Base-by-base conservation (phyloP, 2,329 filamentous ascomycete genomes). In the Penicillium carneum region DNA sequence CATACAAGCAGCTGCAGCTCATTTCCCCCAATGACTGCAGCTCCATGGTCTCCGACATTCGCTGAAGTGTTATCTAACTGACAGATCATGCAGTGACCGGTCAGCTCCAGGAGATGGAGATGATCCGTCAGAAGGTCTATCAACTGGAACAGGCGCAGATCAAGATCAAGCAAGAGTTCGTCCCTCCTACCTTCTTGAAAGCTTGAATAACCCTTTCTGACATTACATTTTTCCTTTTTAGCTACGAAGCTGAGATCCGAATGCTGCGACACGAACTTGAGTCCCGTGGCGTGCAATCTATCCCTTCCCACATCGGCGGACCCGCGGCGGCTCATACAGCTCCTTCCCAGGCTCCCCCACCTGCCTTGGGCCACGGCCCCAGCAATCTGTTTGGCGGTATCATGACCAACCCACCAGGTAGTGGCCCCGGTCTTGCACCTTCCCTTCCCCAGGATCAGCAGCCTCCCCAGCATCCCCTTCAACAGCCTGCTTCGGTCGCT, bases 311-410 rank as follows among this genome's bases (percentile, higher is more conserved):
- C 63, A 87, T 92, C 64, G 90, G 57, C 36, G 57, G 57, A 43
- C 57, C 88, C 16, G 88, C 88, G 42, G 86, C 89, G 62, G 89
- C 90, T 73, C 91, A 95, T 85, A 87, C 87, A 61, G 92, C 90
- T 45, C 90, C 92, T 59, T 88, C 91, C 50, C 92, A 95, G 79
- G 90, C 92, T 64, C 90, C 91, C 63, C 94, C 95, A 38, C 93
- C 89, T 38, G 82, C 92, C 51, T 91, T 98, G 69, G 92, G 93
- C 31, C 91, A 96, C 73, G 93, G 94, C 29, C 88, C 88, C 58
- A 94, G 90, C 76, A 95, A 96, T 73, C 85, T 98, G 42, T 98
- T 99, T 75, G 93, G 92, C 69, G 93, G 92, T 59, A 97, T 98
- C 75, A 98, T 99, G 92, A 88, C 93, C 58, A 94, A 94, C 67